Evolutionary conservation across 2,329 filamentous ascomycete species (phyloP).

Genomic region (Aspergillus piperis): DNA sequence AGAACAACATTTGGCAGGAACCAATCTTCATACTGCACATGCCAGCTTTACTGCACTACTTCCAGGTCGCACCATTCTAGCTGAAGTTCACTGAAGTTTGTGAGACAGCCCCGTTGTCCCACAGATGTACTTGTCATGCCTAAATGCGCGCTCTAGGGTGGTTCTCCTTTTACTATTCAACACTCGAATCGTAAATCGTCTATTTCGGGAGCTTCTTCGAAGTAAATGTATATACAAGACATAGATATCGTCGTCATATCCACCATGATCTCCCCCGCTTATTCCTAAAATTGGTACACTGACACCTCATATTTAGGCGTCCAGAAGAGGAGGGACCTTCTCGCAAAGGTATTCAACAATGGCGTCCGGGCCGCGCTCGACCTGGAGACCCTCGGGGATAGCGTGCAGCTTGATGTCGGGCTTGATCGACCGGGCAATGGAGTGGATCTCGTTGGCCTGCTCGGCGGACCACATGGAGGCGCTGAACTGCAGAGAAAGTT

Average conservation of each 20-base stretch:
- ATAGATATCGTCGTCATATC: not conserved
- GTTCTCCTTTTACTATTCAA: not conserved
- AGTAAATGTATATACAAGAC: constrained; percentile 3
- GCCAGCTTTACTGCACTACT: too few relatives aligned
- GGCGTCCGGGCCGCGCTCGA: constrained; percentile 45
- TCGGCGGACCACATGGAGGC: constrained; percentile 60
- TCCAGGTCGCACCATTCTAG: too few relatives aligned
- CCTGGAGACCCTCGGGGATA: constrained; percentile 45
- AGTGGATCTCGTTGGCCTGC: constrained; percentile 40
- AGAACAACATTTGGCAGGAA: too few relatives aligned
- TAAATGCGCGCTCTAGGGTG: not conserved
- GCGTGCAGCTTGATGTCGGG: constrained; percentile 47
- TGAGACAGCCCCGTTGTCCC: not conserved
- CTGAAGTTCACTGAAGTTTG: too few relatives aligned
- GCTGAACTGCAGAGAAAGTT: constrained; percentile 53
- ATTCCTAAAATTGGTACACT: not conserved
- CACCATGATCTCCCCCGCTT: not conserved
- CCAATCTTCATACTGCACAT: too few relatives aligned
- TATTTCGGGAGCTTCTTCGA: not conserved
- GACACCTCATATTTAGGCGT: constrained; percentile 18
- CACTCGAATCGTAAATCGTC: not conserved
- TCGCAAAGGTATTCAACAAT: constrained; percentile 46
- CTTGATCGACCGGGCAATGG: constrained; percentile 38
- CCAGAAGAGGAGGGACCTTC: constrained; percentile 43
- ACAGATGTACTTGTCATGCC: not conserved